Evolutionary conservation across 1,139 yeast species (phyloP).

Genomic region (Zygoascus sp.): DNA sequence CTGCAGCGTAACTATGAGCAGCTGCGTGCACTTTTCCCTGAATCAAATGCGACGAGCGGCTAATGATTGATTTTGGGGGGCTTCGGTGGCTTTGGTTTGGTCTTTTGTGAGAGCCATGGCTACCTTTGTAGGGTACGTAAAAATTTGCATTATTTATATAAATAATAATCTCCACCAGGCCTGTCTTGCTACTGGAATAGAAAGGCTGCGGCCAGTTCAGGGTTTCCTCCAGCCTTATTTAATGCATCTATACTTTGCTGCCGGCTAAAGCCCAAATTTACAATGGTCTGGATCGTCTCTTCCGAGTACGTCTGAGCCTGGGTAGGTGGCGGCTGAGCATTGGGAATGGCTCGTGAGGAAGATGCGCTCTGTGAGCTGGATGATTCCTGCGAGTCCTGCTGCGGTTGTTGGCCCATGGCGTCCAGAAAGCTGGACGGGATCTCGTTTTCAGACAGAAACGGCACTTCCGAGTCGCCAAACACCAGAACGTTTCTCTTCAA

Average conservation of each 20-base stretch:
- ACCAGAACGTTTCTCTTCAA: constrained; percentile 60
- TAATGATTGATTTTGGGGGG: background rate
- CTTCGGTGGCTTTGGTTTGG: no score
- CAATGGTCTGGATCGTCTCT: constrained; percentile 49
- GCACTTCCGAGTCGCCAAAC: constrained; percentile 67
- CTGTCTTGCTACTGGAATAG: constrained; percentile 43
- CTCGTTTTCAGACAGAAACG: constrained; percentile 70
- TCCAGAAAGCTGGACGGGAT: constrained; percentile 43
- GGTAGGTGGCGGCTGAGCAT: constrained; percentile 19
- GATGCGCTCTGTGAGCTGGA: constrained; percentile 4
- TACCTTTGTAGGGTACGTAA: no score
- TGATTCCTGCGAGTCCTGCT: background rate
- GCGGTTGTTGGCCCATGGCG: constrained; percentile 13
- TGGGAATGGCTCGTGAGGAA: constrained; percentile 5
- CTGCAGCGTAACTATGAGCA: constrained; percentile 29
- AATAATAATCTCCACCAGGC: background rate
- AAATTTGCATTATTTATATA: background rate
- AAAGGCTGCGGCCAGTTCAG: constrained; percentile 79
- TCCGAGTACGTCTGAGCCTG: constrained; percentile 37
- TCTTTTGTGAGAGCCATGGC: no score
- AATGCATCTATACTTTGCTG: constrained; percentile 64
- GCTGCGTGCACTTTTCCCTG: constrained; percentile 24
- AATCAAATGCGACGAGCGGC: background rate
- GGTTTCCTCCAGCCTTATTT: constrained; percentile 63
- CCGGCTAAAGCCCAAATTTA: constrained; percentile 66